These are phyloP conservation scores for Pythium scleroteichum DNA, from an alignment of 352 stramenopile species.

Conservation along the genomic window DNA sequence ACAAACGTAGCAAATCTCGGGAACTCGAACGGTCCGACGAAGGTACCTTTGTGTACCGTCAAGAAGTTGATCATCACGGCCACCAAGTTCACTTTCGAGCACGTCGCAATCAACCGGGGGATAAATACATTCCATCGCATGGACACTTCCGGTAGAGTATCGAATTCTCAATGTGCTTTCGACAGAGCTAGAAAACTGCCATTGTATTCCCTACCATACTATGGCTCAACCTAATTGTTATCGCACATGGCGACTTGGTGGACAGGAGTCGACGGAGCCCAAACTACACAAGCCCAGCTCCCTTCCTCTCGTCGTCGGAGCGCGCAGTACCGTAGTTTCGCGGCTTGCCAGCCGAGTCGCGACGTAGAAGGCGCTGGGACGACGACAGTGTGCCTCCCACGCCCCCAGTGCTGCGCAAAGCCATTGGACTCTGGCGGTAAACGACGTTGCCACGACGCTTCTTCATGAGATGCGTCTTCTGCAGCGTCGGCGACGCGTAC, in stretches of 20 bases:
- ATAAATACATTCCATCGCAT: too few species aligned
- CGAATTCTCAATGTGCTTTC: too few species aligned
- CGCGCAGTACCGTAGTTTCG: conserved; percentile 54
- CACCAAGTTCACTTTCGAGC: conserved; percentile 56
- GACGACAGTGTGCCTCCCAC: conserved; percentile 38
- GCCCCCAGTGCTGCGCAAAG: conserved; percentile 43
- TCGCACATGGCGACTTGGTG: too few species aligned
- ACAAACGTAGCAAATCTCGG: conserved; percentile 1
- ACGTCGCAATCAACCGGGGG: too few species aligned
- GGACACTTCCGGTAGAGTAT: too few species aligned
- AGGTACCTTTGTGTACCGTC: conserved; percentile 35
- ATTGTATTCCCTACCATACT: conserved; percentile 6
- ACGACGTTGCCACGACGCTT: conserved; percentile 78
- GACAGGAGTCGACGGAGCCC: too few species aligned
- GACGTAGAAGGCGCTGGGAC: conserved; percentile 61
- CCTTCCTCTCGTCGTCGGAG: conserved; percentile 26
- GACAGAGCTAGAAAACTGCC: conserved; percentile 41
- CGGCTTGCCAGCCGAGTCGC: conserved; percentile 41
- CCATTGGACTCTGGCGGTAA: conserved; percentile 83
- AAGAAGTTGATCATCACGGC: conserved; percentile 45
- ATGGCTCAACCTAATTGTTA: too few species aligned
- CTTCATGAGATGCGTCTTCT: conserved; percentile 84
- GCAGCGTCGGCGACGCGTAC: conserved; percentile 81
- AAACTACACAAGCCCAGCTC: conserved; percentile 19
- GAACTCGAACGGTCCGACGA: conserved; percentile 5